A percentile compares a stretch with the other conserved stretches of the same genome.
These are phyloP conservation scores for Hypholoma sublateritium DNA, from an alignment of 768 basidiomycete species.

Conservation along the genomic window DNA sequence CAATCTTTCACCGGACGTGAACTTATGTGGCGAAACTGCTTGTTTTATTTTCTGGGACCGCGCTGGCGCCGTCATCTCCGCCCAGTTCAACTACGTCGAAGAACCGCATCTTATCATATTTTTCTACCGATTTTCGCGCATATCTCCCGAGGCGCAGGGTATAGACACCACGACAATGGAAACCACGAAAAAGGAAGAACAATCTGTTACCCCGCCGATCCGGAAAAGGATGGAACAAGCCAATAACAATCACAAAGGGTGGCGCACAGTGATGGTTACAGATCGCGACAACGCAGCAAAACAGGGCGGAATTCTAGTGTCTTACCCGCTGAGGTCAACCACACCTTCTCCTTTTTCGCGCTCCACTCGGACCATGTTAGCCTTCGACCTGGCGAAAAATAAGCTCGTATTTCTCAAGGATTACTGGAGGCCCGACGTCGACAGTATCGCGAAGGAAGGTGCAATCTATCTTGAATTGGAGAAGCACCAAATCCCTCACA, in stretches of 20 bases:
- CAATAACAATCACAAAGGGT: neutral
- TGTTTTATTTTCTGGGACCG: slow-evolving; percentile 37
- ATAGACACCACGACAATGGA: slow-evolving; percentile 15
- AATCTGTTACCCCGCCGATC: neutral
- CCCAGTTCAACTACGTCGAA: slow-evolving; percentile 20
- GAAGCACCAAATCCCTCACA: slow-evolving; percentile 12
- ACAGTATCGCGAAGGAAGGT: slow-evolving; percentile 18
- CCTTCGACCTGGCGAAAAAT: slow-evolving; percentile 10
- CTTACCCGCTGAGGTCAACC: slow-evolving; percentile 5
- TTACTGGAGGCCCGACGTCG: slow-evolving; percentile 23
- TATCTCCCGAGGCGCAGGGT: slow-evolving; percentile 15
- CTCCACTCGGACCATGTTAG: slow-evolving; percentile 19
- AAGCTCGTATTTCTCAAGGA: slow-evolving; percentile 27
- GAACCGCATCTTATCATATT: slow-evolving; percentile 20
- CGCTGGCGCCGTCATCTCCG: slow-evolving; percentile 26
- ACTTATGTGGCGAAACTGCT: slow-evolving; percentile 3
- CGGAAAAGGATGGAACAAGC: neutral
- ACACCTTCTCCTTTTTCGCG: slow-evolving; percentile 19
- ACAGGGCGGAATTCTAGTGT: slow-evolving; percentile 2
- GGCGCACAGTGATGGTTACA: neutral
- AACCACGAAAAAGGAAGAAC: neutral
- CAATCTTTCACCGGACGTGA: no score
- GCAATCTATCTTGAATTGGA: slow-evolving; percentile 18
- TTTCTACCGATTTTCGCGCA: slow-evolving; percentile 23
- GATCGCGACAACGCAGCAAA: no score